Base-by-base conservation (phyloP, 805 yeast genomes). In the Ogataea pini region DNA sequence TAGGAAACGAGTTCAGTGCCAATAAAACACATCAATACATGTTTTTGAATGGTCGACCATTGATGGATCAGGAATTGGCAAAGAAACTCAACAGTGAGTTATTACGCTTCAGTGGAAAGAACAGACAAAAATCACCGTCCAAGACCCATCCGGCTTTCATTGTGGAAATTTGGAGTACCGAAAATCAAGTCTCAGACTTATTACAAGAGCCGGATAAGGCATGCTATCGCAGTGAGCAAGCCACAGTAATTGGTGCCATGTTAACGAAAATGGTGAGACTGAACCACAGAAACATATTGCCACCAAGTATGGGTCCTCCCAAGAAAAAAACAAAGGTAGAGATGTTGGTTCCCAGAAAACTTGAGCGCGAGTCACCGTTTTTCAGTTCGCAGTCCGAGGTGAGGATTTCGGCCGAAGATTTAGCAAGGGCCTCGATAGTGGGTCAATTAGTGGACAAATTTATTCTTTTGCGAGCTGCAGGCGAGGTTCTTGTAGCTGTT, bases 391-490 rank as follows among this genome's bases (percentile, higher is more conserved):
- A 32, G 5, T 19, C 43, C 5, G 28, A 44, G 3, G 27, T 61
- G 9, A 44, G 52, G 17, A 39, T 72, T 4, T 38, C 52, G 3
- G 56, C 56, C 14, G 46, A 46, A 1, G 60, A 64, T 24, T 45
- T 73, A 9, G 29, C 36, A 1, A 25, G 50, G 1, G 50, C 58
- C 39, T 50, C 57, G 7, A 72, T 82, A 0, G 68, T 85, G 5
- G 71, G 76, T 3, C 96, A 88, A 60, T 66, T 86, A 2, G 88
- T 82, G 39, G 58, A 65, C 3, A 86, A 84, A 59, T 87, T 87
- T 58, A 79, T 89, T 7, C 66, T 89, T 4, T 62, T 77, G 2
- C 69, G 63, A 19, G 16, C 56, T 6, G 45, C 43, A 12, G 19
- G 28, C 51, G 18, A n/a, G 6, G 36, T 33, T 1, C 50, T 79